Conservation (phyloP, 148 eudicot species). For the Agrostemma githago region DNA sequence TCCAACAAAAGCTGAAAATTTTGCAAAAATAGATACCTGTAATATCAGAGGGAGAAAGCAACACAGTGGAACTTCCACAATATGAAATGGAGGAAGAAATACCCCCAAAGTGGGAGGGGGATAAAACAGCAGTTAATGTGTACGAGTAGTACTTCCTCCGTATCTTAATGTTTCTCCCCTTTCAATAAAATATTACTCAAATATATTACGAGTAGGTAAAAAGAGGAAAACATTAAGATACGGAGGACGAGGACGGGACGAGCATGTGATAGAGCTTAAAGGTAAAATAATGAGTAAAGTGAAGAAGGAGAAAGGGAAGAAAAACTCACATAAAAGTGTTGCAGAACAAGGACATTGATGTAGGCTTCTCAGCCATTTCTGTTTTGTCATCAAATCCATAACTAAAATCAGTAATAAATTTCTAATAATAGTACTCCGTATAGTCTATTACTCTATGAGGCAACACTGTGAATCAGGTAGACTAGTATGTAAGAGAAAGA, state of each 20-base stretch:
- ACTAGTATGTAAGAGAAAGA: constrained; percentile 1
- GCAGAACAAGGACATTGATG: constrained; percentile 44
- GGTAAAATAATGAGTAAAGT: constrained; percentile 4
- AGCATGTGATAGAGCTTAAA: background rate
- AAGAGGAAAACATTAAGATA: too few species aligned
- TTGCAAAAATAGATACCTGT: constrained; percentile 19
- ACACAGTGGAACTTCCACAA: constrained; percentile 19
- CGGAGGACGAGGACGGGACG: too few species aligned
- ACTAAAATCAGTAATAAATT: constrained; percentile 18
- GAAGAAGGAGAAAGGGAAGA: constrained; percentile 1
- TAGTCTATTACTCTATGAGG: background rate
- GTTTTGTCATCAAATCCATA: constrained; percentile 49
- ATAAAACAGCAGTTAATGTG: constrained; percentile 14
- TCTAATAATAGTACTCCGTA: background rate
- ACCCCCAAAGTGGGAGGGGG: constrained; percentile 31
- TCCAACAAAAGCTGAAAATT: background rate
- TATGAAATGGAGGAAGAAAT: constrained; percentile 22
- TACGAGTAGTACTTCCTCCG: too few species aligned
- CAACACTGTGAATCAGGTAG: constrained; percentile 24
- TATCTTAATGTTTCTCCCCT: too few species aligned
- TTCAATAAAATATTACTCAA: too few species aligned
- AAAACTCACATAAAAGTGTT: constrained; percentile 34
- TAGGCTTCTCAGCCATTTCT: constrained; percentile 56
- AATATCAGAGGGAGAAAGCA: constrained; percentile 18
- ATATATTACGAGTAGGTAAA: too few species aligned